Base-by-base conservation (phyloP, 23 red algal genomes). In the Cyanidioschyzon merolae region DNA sequence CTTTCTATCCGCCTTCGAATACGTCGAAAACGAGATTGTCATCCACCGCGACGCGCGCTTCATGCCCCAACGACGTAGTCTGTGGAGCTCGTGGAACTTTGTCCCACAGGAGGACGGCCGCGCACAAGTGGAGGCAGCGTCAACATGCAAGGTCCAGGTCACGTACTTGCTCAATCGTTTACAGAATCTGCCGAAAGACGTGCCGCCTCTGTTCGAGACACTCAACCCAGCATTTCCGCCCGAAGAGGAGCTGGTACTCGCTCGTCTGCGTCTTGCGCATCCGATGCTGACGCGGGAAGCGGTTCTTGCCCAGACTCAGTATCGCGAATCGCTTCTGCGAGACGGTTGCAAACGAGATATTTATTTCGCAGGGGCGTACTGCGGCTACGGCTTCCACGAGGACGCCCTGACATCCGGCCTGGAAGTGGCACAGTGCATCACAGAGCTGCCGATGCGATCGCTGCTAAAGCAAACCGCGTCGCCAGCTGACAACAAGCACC, bases 41-140 rank as follows among this genome's bases (percentile, higher is more conserved):
- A 68, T 96, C 38, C 92, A 96, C 76, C 76, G 75, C 25, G 92
- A 96, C 75, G 75, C 74, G 0, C 58, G 51, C 40, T 80, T 88
- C 29, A 90, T 96, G 87, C 92, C 92, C 63, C 39, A 58, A 15
- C 76, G 82, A 36, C 80, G 51, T 39, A 21, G 41, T 0, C 76
- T 79, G 50, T 96, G 92, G 92, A 85, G 84, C 38, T 68, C 88
- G 37, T 96, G 92, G 92, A 96, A 96, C 41, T 90, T 96, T 86
- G 79, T 91, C 25, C 50, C 82, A 0, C 54, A 68, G 41, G 38
- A 25, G 24, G 51, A 35, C 68, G 36, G 45, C 29, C 34, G 24
- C 30, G 41, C 38, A 38, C 7, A 26, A 59, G 21, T 58, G 29
- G 17, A 12, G 39, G 35, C 36, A 2, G 32, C 17, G 38, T 34